These are phyloP conservation scores for Astrocystis sublimbata DNA, from an alignment of 495 filamentous ascomycete species.

Conservation along the genomic window DNA sequence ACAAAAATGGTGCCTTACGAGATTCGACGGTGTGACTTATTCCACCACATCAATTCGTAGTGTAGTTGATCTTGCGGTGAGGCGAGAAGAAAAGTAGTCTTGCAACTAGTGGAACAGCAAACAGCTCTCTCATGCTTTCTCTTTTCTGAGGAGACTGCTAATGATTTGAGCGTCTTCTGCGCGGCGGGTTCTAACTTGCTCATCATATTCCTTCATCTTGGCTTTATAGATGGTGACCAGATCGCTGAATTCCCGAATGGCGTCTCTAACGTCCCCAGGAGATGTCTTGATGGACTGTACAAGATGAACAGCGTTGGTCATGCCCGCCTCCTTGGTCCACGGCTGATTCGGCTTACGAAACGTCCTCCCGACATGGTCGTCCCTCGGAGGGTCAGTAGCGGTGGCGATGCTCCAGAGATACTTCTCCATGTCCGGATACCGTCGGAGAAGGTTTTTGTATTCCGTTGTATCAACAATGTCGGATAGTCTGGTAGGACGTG, in stretches of 20 bases:
- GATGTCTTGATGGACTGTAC: constrained; percentile 28
- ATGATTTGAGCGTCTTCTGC: constrained; percentile 39
- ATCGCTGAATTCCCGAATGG: constrained; percentile 32
- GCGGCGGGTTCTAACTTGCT: constrained; percentile 16
- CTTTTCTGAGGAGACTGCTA: constrained; percentile 36
- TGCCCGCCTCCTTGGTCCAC: constrained; percentile 30
- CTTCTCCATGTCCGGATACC: constrained; percentile 29
- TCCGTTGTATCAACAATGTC: constrained; percentile 33
- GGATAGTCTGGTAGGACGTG: constrained; percentile 7
- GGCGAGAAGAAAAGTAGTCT: neutral
- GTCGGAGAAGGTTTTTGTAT: constrained; percentile 26
- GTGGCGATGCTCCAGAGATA: constrained; percentile 32
- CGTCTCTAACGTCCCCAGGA: constrained; percentile 34
- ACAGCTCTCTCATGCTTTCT: constrained; percentile 21
- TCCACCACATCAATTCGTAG: neutral
- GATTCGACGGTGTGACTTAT: neutral
- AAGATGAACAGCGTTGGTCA: constrained; percentile 27
- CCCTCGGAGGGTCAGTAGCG: constrained; percentile 31
- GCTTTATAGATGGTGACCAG: constrained; percentile 25
- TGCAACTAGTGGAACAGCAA: neutral
- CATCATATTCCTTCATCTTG: constrained; percentile 1
- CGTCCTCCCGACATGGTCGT: neutral
- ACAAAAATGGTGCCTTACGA: neutral
- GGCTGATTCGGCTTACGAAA: constrained; percentile 22
- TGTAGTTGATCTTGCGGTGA: neutral